Evolutionary conservation across 1,284 basidiomycete species (phyloP).

Genomic region (Puccinia novopanici): DNA sequence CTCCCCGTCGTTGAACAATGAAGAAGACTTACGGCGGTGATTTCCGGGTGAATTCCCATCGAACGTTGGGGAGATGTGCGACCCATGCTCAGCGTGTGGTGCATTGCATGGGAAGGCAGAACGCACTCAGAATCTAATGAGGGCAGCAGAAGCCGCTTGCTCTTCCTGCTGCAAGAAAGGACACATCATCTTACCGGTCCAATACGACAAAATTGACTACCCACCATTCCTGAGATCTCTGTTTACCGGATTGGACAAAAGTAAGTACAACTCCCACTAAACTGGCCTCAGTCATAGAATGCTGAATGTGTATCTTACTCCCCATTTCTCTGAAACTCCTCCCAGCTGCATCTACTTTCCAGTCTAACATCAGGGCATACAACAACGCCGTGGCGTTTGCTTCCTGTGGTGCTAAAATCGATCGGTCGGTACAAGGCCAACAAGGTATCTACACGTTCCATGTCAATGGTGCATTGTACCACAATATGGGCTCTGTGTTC

Average conservation of each 20-base stretch:
- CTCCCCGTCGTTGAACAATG: no score
- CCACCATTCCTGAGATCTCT: not conserved
- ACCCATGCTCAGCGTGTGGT: no score
- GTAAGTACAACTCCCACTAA: not conserved
- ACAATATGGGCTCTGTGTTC: conserved; percentile 10
- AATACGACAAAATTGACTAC: not conserved
- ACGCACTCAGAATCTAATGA: not conserved
- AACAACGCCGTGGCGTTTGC: conserved; percentile 11
- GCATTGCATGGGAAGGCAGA: not conserved
- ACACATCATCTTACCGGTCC: not conserved
- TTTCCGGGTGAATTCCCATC: no score
- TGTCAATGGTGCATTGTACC: not conserved
- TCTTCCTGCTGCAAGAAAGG: not conserved
- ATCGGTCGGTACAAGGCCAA: no score
- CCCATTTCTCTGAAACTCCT: no score
- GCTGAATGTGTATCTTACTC: no score
- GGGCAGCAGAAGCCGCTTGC: not conserved
- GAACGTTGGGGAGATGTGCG: no score
- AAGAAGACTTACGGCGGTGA: no score
- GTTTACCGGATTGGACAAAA: not conserved
- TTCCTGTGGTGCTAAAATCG: not conserved
- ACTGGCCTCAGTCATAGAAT: no score
- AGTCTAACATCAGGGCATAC: not conserved
- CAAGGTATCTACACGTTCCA: not conserved
- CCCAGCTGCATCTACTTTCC: no score